These are phyloP conservation scores for Tricholoma flavovirens DNA, from an alignment of 768 basidiomycete species.

Conservation along the genomic window DNA sequence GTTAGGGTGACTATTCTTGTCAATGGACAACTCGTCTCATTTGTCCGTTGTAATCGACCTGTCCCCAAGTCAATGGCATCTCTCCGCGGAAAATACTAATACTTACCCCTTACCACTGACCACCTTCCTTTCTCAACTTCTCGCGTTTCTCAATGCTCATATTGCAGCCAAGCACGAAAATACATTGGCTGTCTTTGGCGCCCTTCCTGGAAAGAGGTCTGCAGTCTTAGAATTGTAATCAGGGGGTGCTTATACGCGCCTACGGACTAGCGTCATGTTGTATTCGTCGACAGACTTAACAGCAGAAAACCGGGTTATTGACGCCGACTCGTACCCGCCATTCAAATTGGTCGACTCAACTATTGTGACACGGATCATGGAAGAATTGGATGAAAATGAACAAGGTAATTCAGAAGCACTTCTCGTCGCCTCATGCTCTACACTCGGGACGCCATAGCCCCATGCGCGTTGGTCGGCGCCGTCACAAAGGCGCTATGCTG, in stretches of 20 bases:
- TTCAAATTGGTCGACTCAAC: slow-evolving; percentile 74
- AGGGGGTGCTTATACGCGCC: slow-evolving; percentile 2
- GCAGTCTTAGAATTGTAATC: slow-evolving; percentile 8
- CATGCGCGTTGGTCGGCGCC: slow-evolving; percentile 78
- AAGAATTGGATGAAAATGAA: slow-evolving; percentile 51
- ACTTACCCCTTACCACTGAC: slow-evolving; percentile 55
- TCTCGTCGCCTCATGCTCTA: slow-evolving; percentile 1
- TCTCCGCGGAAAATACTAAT: slow-evolving; percentile 46
- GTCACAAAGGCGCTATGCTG: slow-evolving; percentile 91
- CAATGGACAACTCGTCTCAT: slow-evolving; percentile 38
- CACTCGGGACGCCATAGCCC: slow-evolving; percentile 30
- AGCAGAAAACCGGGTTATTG: slow-evolving; percentile 36
- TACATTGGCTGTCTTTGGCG: slow-evolving; percentile 86
- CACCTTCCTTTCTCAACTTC: slow-evolving; percentile 75
- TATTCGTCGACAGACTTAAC: slow-evolving; percentile 60
- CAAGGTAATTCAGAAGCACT: slow-evolving; percentile 34
- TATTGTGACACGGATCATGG: slow-evolving; percentile 54
- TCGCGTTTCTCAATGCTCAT: slow-evolving; percentile 91
- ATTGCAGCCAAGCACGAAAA: slow-evolving; percentile 90
- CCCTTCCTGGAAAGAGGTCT: slow-evolving; percentile 78
- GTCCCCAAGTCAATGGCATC: slow-evolving; percentile 82
- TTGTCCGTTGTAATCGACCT: slow-evolving; percentile 84
- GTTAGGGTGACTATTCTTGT: background rate
- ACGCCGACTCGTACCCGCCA: slow-evolving; percentile 79
- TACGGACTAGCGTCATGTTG: slow-evolving; percentile 55